These are phyloP conservation scores for Beauveria asiatica DNA, from an alignment of 2,329 filamentous ascomycete species.

Conservation along the genomic window DNA sequence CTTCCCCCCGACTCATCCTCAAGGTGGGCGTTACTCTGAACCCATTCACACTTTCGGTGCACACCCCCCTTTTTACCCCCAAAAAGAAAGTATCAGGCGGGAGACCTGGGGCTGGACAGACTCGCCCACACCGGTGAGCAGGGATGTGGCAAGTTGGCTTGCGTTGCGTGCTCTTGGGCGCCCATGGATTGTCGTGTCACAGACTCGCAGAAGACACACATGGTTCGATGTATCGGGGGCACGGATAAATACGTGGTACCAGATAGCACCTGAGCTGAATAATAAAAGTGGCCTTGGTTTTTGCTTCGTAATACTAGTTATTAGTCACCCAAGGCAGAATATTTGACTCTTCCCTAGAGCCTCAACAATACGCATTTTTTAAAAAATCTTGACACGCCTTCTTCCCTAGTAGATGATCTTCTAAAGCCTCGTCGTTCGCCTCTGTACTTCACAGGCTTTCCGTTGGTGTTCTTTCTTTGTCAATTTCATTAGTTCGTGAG, in stretches of 20 bases:
- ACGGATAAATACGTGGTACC: too few relatives aligned
- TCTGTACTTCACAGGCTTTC: constrained; percentile 1
- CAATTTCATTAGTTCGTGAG: not conserved
- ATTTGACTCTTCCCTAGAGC: not conserved
- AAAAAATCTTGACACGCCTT: not conserved
- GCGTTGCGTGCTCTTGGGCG: not conserved
- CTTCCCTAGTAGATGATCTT: not conserved
- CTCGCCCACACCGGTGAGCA: constrained; percentile 5
- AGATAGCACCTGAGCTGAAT: not conserved
- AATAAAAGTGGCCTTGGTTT: not conserved
- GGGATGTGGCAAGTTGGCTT: not conserved
- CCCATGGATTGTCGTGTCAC: too few relatives aligned
- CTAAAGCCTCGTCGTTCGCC: not conserved
- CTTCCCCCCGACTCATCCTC: too few relatives aligned
- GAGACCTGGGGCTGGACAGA: not conserved
- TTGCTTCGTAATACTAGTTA: not conserved
- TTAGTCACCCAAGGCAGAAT: not conserved
- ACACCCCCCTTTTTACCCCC: too few relatives aligned
- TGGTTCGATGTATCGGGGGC: too few relatives aligned
- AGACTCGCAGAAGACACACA: too few relatives aligned
- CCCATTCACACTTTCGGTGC: too few relatives aligned
- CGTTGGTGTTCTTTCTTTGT: constrained; percentile 5
- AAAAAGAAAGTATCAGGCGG: not conserved
- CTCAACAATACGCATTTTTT: not conserved
- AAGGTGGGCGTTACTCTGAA: too few relatives aligned